These are phyloP conservation scores for Lathyrus aphaca DNA, from an alignment of 306 rosid species.

Conservation along the genomic window DNA sequence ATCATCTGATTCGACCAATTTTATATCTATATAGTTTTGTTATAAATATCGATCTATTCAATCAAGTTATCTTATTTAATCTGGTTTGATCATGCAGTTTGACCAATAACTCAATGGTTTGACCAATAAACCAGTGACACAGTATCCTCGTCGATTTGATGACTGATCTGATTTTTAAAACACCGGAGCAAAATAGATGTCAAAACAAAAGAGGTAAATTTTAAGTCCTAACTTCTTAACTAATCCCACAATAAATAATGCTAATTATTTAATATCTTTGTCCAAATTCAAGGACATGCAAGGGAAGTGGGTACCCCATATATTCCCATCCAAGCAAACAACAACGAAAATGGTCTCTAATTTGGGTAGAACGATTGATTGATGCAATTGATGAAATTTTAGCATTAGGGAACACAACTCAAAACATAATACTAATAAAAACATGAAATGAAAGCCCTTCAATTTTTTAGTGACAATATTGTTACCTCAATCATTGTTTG, in stretches of 20 bases:
- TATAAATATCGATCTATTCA: no score
- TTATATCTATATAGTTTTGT: no score
- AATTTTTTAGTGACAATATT: conserved; percentile 26
- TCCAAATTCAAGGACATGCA: conserved; percentile 40
- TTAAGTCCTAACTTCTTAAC: not conserved
- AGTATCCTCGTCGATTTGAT: no score
- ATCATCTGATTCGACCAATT: no score
- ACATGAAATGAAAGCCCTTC: conserved; percentile 53
- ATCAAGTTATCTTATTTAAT: no score
- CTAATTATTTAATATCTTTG: not conserved
- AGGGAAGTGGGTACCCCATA: conserved; percentile 41
- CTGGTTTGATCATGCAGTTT: no score
- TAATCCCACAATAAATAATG: not conserved
- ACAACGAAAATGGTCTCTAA: conserved; percentile 49
- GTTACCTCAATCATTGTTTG: conserved; percentile 32
- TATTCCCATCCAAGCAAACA: conserved; percentile 43
- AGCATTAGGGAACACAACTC: conserved; percentile 42
- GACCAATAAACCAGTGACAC: no score
- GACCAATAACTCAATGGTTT: no score
- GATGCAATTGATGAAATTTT: conserved; percentile 53
- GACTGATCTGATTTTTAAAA: no score
- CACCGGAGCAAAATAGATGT: not conserved
- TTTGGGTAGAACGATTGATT: conserved; percentile 68
- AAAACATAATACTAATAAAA: conserved; percentile 42
- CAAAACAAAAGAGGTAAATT: not conserved